phyloP scores from a whole-genome alignment of 2,329 filamentous ascomycete genomes.

The Exophiala phaeomuriformis region DNA sequence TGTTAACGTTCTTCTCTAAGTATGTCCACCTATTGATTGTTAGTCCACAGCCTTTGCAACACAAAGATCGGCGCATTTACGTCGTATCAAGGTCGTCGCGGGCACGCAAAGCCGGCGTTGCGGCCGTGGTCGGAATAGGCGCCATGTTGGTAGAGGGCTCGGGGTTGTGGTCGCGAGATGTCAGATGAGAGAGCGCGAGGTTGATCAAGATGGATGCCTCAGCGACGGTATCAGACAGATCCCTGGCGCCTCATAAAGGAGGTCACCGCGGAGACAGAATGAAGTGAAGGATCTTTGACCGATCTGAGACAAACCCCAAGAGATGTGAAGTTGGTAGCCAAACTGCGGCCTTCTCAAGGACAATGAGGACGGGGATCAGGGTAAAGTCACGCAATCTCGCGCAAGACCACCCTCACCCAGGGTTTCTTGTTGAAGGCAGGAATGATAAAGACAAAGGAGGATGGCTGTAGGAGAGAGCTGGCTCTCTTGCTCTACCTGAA shows the following conservation, averaged over 20 bases:
- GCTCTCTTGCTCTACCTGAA: not conserved
- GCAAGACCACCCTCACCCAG: not conserved
- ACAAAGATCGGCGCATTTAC: conserved; percentile 36
- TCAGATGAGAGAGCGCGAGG: not conserved
- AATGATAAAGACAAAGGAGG: not conserved
- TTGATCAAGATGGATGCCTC: not conserved
- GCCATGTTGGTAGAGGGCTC: conserved; percentile 11
- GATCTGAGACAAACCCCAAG: not conserved
- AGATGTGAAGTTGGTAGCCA: not conserved
- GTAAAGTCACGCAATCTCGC: not conserved
- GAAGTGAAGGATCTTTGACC: too few species aligned
- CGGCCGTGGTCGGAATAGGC: conserved; percentile 16
- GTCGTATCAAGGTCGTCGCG: conserved; percentile 53
- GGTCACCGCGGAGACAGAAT: too few species aligned
- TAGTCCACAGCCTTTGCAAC: not conserved
- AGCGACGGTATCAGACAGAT: too few species aligned
- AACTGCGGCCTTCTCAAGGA: not conserved
- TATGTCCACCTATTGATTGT: conserved; percentile 66
- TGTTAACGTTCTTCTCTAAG: conserved; percentile 77
- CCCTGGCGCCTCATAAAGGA: too few species aligned
- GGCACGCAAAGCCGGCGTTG: conserved; percentile 25
- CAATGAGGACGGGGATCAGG: not conserved
- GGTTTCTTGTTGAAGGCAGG: not conserved
- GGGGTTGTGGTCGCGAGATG: too few species aligned
- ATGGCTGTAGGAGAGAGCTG: not conserved